These are phyloP conservation scores for Murraya koenigii DNA, from an alignment of 345 rosid genomes.

Conservation along the genomic window DNA sequence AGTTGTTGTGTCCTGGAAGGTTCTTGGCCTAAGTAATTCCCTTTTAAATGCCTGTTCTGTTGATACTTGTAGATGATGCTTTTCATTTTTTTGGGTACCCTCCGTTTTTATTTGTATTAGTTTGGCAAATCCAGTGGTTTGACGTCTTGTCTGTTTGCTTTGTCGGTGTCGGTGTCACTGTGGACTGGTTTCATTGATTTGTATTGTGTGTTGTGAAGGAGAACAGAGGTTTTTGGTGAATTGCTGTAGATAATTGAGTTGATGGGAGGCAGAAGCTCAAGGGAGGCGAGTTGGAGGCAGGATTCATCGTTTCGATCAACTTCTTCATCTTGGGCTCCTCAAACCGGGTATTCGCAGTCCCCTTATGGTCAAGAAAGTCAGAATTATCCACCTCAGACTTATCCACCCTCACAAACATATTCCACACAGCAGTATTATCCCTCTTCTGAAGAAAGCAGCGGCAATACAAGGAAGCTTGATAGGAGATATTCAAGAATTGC, in stretches of 20 bases:
- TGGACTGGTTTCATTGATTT: constrained; percentile 13
- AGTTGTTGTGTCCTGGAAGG: not conserved
- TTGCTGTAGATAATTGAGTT: constrained; percentile 23
- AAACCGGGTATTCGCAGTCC: constrained; percentile 31
- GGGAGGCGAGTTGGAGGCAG: constrained; percentile 47
- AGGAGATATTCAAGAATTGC: constrained; percentile 72
- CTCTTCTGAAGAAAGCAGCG: constrained; percentile 28
- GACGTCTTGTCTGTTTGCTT: not conserved
- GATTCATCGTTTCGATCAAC: constrained; percentile 31
- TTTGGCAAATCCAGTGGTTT: not conserved
- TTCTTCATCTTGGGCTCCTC: constrained; percentile 49
- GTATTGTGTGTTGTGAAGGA: not conserved
- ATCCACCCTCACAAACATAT: constrained; percentile 32
- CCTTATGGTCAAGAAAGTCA: constrained; percentile 46
- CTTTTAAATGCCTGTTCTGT: not conserved
- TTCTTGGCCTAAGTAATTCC: not conserved
- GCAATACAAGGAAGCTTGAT: constrained; percentile 53
- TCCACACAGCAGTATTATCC: constrained; percentile 30
- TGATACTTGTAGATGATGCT: not conserved
- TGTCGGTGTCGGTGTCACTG: too few species aligned
- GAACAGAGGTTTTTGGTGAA: constrained; percentile 2
- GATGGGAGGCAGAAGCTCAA: constrained; percentile 77
- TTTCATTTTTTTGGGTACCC: not conserved
- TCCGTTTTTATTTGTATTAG: not conserved
- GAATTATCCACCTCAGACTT: constrained; percentile 20